Percentiles rank a stretch among this genome's conserved stretches.
Evolutionary conservation across 345 rosid species (phyloP).

Genomic region (Populus ilicifolia): DNA sequence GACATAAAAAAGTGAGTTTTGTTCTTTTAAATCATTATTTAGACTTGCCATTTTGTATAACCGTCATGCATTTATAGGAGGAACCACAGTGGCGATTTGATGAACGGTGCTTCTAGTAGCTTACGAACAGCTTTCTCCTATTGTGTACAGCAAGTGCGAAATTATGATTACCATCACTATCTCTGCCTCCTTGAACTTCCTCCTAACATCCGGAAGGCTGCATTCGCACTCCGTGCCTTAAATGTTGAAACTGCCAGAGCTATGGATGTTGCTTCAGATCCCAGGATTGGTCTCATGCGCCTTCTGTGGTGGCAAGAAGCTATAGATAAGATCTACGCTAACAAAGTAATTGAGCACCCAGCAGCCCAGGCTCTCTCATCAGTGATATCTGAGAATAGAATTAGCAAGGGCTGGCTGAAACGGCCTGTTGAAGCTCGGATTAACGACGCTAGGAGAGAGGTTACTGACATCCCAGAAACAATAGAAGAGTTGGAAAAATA

Average conservation of each 20-base stretch:
- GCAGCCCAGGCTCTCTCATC: constrained; percentile 76
- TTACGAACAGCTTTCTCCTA: constrained; percentile 72
- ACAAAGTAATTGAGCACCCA: constrained; percentile 69
- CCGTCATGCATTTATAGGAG: constrained; percentile 25
- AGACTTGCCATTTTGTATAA: neutral
- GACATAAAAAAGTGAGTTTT: neutral
- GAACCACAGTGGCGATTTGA: constrained; percentile 23
- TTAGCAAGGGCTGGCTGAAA: constrained; percentile 79
- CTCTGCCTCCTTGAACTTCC: constrained; percentile 97
- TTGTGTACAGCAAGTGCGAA: constrained; percentile 85
- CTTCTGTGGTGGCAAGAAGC: constrained; percentile 96
- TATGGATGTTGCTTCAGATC: constrained; percentile 90
- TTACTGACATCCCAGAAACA: constrained; percentile 59
- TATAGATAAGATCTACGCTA: constrained; percentile 71
- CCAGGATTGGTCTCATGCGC: constrained; percentile 84
- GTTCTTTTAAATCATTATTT: neutral
- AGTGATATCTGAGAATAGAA: constrained; percentile 55
- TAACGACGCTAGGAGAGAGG: constrained; percentile 62
- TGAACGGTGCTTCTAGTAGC: constrained; percentile 55
- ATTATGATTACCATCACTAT: constrained; percentile 92
- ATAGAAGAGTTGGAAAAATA: constrained; percentile 76
- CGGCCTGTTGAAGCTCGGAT: constrained; percentile 86
- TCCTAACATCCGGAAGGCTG: constrained; percentile 66
- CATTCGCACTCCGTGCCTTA: constrained; percentile 91
- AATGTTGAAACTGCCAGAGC: constrained; percentile 93